Conservation (phyloP, 1,284 basidiomycete species). For the Thelephora terrestris region DNA sequence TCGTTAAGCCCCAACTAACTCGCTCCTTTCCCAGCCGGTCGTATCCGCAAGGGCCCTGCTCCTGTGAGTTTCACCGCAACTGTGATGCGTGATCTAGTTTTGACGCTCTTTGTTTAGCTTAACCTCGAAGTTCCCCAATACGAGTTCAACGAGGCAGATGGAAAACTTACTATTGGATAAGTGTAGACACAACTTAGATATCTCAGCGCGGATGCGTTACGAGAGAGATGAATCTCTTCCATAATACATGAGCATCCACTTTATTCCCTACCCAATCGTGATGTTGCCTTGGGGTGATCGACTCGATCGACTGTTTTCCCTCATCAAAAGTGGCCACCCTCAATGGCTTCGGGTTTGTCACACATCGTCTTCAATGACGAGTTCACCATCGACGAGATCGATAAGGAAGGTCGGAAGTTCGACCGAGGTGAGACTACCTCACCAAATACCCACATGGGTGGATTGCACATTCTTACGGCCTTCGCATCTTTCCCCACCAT, state of each 20-base stretch:
- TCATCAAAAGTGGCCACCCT: neutral
- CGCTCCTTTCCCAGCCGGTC: conserved; percentile 55
- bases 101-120: conserved; percentile 38
- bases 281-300: neutral
- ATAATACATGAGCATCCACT: neutral
- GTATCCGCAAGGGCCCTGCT: conserved; percentile 91
- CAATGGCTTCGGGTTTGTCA: conserved; percentile 56
- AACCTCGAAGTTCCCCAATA: conserved; percentile 92
- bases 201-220: neutral
- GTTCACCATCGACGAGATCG: conserved; percentile 76
- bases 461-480: neutral
- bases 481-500: neutral
- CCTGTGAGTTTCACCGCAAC: conserved; percentile 45
- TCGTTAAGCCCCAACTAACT: conserved; percentile 8
- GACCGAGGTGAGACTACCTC: conserved; percentile 66
- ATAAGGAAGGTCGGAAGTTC: conserved; percentile 94
- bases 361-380: conserved; percentile 85
- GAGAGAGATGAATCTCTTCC: neutral
- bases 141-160: conserved; percentile 80
- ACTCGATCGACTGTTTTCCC: neutral
- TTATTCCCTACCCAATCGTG: neutral
- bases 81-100: conserved; percentile 2
- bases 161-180: conserved; percentile 86
- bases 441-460: too few relatives aligned
- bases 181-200: neutral